A percentile compares a stretch with the other conserved stretches of the same genome.
Evolutionary conservation across 441 rosid species (phyloP).

Genomic region (Breynia disticha): DNA sequence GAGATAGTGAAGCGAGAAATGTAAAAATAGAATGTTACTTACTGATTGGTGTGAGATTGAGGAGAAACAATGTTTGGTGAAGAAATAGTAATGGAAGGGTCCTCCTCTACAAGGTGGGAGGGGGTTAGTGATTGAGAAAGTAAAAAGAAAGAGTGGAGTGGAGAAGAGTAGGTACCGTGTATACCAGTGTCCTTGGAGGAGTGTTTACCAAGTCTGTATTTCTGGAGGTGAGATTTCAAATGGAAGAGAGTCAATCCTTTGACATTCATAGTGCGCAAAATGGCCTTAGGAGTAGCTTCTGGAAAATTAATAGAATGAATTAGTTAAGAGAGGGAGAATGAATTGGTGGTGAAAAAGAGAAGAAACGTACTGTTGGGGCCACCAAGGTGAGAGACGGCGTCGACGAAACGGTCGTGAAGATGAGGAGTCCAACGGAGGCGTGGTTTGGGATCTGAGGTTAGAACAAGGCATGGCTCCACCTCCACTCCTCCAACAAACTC

Average conservation of each 20-base stretch:
- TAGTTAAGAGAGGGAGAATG: too few species aligned
- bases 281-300: slow-evolving; percentile 74
- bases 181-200: neutral
- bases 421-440: slow-evolving; percentile 94
- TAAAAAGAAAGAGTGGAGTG: too few species aligned
- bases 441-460: slow-evolving; percentile 84
- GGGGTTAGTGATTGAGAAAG: too few species aligned
- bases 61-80: slow-evolving; percentile 28
- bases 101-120: too few species aligned
- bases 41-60: slow-evolving; percentile 48
- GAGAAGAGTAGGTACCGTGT: too few species aligned
- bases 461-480: slow-evolving; percentile 50
- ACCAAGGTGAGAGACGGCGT: slow-evolving; percentile 78
- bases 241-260: slow-evolving; percentile 68
- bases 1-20: too few species aligned
- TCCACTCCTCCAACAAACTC: too few species aligned
- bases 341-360: too few species aligned
- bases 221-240: slow-evolving; percentile 71
- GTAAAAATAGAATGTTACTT: slow-evolving; percentile 13
- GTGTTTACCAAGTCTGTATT: slow-evolving; percentile 63
- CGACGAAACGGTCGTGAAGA: slow-evolving; percentile 81
- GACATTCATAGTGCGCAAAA: slow-evolving; percentile 65
- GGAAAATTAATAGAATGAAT: slow-evolving; percentile 6
- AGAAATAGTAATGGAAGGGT: neutral
- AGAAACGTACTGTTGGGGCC: slow-evolving; percentile 64